These are phyloP conservation scores for Coniella lustricola DNA, from an alignment of 2,329 filamentous ascomycete genomes.

Conservation along the genomic window DNA sequence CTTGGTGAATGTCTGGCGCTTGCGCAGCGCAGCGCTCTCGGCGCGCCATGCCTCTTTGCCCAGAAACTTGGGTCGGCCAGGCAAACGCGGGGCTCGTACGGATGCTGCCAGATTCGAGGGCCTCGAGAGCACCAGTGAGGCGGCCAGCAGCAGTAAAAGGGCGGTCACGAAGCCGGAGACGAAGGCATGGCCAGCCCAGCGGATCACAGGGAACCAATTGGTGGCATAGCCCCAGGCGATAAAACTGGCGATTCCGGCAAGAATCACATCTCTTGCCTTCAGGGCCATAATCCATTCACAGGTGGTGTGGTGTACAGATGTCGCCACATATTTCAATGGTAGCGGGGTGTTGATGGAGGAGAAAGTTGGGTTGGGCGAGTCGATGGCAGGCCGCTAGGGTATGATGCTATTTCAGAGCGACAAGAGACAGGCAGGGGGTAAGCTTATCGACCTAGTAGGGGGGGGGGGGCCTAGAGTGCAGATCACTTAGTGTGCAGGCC, in stretches of 20 bases:
- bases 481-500: neutral
- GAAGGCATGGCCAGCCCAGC: conserved; percentile 82
- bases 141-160: conserved; percentile 45
- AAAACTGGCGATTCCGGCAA: conserved; percentile 64
- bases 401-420: conserved; percentile 9
- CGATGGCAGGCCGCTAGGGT: neutral
- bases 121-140: conserved; percentile 57
- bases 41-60: conserved; percentile 57
- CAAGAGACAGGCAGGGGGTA: neutral
- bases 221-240: conserved; percentile 83
- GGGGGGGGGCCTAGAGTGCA: too few species aligned
- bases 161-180: conserved; percentile 58
- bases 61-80: conserved; percentile 51
- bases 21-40: conserved; percentile 61
- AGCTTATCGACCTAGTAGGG: conserved; percentile 16
- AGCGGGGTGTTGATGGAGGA: neutral
- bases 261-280: conserved; percentile 63
- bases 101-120: conserved; percentile 33
- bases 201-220: conserved; percentile 74
- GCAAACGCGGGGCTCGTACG: conserved; percentile 32
- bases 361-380: neutral
- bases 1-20: conserved; percentile 59
- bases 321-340: conserved; percentile 13
- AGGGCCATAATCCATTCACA: conserved; percentile 52
- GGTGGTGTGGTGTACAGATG: conserved; percentile 6